These are phyloP conservation scores for Nigrospora sphaerica DNA, from an alignment of 2,329 filamentous ascomycete species.

Conservation along the genomic window DNA sequence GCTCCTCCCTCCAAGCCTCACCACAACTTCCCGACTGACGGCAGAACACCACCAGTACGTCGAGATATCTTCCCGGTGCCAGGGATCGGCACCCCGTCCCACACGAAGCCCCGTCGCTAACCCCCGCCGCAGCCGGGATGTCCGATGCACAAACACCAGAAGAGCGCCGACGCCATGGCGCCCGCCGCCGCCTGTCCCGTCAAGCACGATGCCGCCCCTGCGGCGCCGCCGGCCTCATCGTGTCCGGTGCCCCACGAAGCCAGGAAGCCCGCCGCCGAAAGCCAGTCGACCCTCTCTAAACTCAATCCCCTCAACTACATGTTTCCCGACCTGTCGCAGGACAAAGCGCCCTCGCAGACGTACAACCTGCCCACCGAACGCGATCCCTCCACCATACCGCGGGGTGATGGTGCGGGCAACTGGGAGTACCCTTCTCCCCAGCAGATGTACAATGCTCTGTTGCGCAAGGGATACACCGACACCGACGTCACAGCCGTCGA, in stretches of 20 bases:
- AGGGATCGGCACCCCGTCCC: too few relatives aligned
- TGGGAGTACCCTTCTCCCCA: conserved; percentile 99
- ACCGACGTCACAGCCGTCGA: conserved; percentile 91
- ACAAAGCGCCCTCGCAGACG: conserved; percentile 65
- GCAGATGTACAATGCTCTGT: conserved; percentile 98
- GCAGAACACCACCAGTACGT: conserved; percentile 32
- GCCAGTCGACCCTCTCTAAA: conserved; percentile 44
- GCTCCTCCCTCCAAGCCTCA: conserved; percentile 12
- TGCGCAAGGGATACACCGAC: conserved; percentile 92
- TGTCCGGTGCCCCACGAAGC: conserved; percentile 39
- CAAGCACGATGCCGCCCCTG: conserved; percentile 13
- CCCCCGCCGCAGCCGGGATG: conserved; percentile 36
- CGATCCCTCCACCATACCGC: conserved; percentile 86
- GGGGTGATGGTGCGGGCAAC: conserved; percentile 66
- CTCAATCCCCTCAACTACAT: conserved; percentile 84
- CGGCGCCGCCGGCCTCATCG: conserved; percentile 24
- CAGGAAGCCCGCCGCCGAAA: conserved; percentile 18
- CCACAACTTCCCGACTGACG: conserved; percentile 14
- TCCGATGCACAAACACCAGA: conserved; percentile 47
- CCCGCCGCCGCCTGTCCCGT: conserved; percentile 22
- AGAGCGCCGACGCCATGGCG: conserved; percentile 39
- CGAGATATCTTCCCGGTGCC: conserved; percentile 4
- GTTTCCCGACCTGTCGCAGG: conserved; percentile 80
- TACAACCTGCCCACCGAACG: conserved; percentile 70
- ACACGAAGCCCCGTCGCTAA: conserved; percentile 5